Base-by-base conservation (phyloP, 306 rosid genomes). In the Vicia sativa region DNA sequence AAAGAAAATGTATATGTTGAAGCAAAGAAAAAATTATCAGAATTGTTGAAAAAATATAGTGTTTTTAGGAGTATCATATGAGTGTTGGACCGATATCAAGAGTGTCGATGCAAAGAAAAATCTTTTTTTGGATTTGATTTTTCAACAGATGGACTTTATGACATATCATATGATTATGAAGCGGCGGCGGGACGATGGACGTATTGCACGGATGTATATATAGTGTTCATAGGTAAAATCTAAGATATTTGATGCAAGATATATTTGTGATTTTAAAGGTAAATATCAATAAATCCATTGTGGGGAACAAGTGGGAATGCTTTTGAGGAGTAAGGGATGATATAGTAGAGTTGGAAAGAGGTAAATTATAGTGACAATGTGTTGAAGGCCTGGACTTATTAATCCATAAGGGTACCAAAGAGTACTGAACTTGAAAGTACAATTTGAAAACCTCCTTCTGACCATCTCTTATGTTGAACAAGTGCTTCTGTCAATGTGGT, bases 391-490 rank as follows among this genome's bases (percentile, higher is more conserved):
- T 1, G 77, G 15, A 49, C 78, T 85, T 7, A 90, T 81, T 29
- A 73, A 74, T 67, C 87, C 85, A 38, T 19, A 3, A 15, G 78
- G 81, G 71, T 44, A 64, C 89, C 83, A 72, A 31, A 37, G 73
- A 31, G 91, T 72, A 67, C 86, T 81, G 21, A 73, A 81, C 79
- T 77, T 80, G 96, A 85, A 58, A 85, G 67, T 8, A 79, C 3
- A 42, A 74, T 6, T 21, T 74, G 78, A 2, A 74, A 13, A 0
- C 21, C 75, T 0, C 96, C 96, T 78, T 81, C 87, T 2, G 83
- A 77, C 93, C 93, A 87, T 70, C 96, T 84, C 81, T 79, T 89
- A 4, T 83, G 86, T 60, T 89, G 91, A 58, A 79, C 79, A 16
- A 89, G 81, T 7, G 79, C 35, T 21, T 81, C 72, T 34, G 71